A percentile compares a stretch with the other conserved stretches of the same genome.
Evolutionary conservation across 2,329 filamentous ascomycete genomes (phyloP).

Genomic region (Pseudogymnoascus sp.): DNA sequence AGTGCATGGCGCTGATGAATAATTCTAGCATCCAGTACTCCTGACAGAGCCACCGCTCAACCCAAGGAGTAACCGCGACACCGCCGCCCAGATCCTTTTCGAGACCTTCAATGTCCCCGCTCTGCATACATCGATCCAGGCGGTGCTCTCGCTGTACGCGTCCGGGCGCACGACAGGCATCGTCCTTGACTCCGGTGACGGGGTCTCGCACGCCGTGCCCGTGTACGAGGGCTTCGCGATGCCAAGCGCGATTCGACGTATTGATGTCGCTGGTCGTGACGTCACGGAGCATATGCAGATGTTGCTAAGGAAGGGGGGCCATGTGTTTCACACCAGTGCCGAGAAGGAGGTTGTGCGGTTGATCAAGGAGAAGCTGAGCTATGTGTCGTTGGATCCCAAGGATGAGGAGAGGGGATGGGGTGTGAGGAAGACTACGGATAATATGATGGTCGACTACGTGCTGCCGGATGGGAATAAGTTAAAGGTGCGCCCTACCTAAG

Average conservation of each 20-base stretch:
- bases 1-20: slow-evolving; percentile 15
- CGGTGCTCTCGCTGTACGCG: slow-evolving; percentile 89
- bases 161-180: slow-evolving; percentile 93
- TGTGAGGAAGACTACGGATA: slow-evolving; percentile 64
- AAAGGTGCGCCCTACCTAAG: slow-evolving; percentile 47
- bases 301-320: slow-evolving; percentile 81
- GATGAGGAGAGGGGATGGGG: slow-evolving; percentile 97
- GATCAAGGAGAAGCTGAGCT: slow-evolving; percentile 93
- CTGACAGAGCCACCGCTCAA: slow-evolving; percentile 95
- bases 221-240: slow-evolving; percentile 98
- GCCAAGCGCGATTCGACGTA: slow-evolving; percentile 86
- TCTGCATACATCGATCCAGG: slow-evolving; percentile 93
- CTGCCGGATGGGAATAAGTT: slow-evolving; percentile 90
- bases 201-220: slow-evolving; percentile 92
- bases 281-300: slow-evolving; percentile 94
- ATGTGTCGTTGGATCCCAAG: slow-evolving; percentile 81
- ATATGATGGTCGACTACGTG: slow-evolving; percentile 76
- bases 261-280: slow-evolving; percentile 92
- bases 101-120: slow-evolving; percentile 98
- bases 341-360: slow-evolving; percentile 98
- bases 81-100: slow-evolving; percentile 92
- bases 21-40: slow-evolving; percentile 76
- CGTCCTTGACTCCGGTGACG: slow-evolving; percentile 89
- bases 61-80: slow-evolving; percentile 90
- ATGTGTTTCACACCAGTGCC: slow-evolving; percentile 93